These are phyloP conservation scores for Herpomyces periplanetae DNA, from an alignment of 2,329 filamentous ascomycete genomes.

Conservation along the genomic window DNA sequence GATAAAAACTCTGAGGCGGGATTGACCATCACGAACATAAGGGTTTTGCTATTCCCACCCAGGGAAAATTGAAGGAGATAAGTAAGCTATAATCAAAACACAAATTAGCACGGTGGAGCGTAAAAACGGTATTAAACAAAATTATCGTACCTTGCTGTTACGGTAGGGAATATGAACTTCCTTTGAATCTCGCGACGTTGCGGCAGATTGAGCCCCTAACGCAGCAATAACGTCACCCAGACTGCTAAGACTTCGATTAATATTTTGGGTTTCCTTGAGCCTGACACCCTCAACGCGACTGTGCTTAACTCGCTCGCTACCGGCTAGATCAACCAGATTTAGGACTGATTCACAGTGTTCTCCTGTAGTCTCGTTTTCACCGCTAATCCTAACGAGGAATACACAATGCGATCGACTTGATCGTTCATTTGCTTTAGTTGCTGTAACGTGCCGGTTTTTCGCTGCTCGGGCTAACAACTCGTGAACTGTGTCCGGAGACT, in stretches of 20 bases:
- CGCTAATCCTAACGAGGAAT: conserved; percentile 77
- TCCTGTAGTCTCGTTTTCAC: conserved; percentile 62
- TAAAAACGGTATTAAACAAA: neutral
- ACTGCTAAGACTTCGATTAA: conserved; percentile 75
- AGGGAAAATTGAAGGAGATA: conserved; percentile 79
- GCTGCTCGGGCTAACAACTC: conserved; percentile 38
- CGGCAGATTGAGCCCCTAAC: too few species aligned
- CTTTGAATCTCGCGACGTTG: too few species aligned
- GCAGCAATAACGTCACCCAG: conserved; percentile 79
- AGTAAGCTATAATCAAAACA: conserved; percentile 19
- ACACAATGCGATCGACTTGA: conserved; percentile 83
- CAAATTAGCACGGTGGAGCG: neutral
- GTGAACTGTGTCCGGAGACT: conserved; percentile 42
- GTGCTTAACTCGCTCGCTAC: conserved; percentile 59
- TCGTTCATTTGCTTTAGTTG: conserved; percentile 85
- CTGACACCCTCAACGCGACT: conserved; percentile 52
- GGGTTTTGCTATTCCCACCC: conserved; percentile 75
- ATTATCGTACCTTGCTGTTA: conserved; percentile 35
- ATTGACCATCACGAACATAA: conserved; percentile 97
- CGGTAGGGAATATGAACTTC: conserved; percentile 77
- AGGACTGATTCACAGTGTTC: conserved; percentile 69
- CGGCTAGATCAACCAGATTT: conserved; percentile 78
- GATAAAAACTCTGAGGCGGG: conserved; percentile 59
- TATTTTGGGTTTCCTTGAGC: conserved; percentile 75
- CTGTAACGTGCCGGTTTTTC: conserved; percentile 58